Percentiles rank a stretch among this genome's conserved stretches.
These are phyloP conservation scores for Trapa incisa DNA, from an alignment of 345 rosid genomes.

Conservation along the genomic window DNA sequence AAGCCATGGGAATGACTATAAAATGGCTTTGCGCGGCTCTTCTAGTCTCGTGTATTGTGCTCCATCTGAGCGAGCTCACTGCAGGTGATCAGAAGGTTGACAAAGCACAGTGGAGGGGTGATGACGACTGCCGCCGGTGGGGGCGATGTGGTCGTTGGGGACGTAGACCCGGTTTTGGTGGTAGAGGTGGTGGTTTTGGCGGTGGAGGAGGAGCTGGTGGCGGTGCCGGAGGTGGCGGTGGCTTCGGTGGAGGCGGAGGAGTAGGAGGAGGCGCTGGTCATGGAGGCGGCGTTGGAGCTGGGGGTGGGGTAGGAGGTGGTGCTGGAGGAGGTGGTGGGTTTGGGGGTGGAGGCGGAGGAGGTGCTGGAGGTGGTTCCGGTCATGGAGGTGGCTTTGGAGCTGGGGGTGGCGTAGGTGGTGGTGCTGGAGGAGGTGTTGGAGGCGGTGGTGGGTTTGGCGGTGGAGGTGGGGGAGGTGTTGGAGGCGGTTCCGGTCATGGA, in stretches of 20 bases:
- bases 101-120: constrained; percentile 10
- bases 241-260: constrained; percentile 9
- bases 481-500: constrained; percentile 27
- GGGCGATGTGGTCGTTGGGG: constrained; percentile 12
- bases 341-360: constrained; percentile 18
- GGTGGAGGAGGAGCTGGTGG: constrained; percentile 1
- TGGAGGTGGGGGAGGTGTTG: constrained; percentile 24
- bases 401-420: constrained; percentile 29
- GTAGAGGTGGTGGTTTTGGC: constrained; percentile 8
- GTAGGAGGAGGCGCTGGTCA: constrained; percentile 11
- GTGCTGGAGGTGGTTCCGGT: constrained; percentile 23
- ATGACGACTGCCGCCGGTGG: constrained; percentile 15
- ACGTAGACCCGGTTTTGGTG: constrained; percentile 5
- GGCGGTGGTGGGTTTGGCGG: constrained; percentile 34
- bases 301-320: constrained; percentile 7
- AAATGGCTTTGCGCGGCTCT: constrained; percentile 25
- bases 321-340: constrained; percentile 14
- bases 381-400: constrained; percentile 37
- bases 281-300: constrained; percentile 8
- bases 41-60: constrained; percentile 12
- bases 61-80: constrained; percentile 17
- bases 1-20: constrained; percentile 16
- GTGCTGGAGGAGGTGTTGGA: constrained; percentile 22
- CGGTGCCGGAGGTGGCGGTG: constrained; percentile 6
- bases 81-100: constrained; percentile 17